Base-by-base conservation (phyloP, 1,284 basidiomycete species). In the Pulveroboletus ridleyi region DNA sequence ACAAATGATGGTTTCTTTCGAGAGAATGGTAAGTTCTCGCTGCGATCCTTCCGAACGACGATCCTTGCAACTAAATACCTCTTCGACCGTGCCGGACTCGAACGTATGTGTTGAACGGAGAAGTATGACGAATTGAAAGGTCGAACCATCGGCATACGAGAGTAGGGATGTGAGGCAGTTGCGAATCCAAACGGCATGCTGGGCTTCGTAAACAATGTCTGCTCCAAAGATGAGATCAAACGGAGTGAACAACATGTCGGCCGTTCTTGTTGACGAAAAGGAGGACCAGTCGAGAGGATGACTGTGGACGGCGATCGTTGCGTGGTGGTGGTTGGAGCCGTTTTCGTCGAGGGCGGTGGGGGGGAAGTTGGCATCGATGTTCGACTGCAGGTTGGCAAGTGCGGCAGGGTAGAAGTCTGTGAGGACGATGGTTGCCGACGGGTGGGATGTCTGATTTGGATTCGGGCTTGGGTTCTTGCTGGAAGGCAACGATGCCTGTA, bases 371-470 rank as follows among this genome's bases (percentile, higher is more conserved):
- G 82, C 70, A 2, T 77, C 73, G 60, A 94, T 82, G 76, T 96
- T 97, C 35, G 78, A 73, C 13, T 79, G 78, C 15, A 97, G 84
- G 76, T 97, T 97, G 33, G 80, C 78, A 39, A 98, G 80, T 0
- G 95, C 92, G 11, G 85, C 79, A 0, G 89, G 86, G 68, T 94
- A 89, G 76, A 90, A 92, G 78, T 97, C 95, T 6, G 93, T 94
- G 46, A 91, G 88, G 49, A 94, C 77, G 49, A 96, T 78, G 11
- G 82, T 81, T 55, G 79, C 71, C n/a, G 44, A 64, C 33, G 47
- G 62, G 35, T 20, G 35, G 35, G 35, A 39, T 39, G 35, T 39
- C 35, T 39, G 50, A 46, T 46, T 46, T 20, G 47, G 23, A 13
- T 54, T 33, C n/a, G 47, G 10, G 13, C 47, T 29, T 60, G 56